These are phyloP conservation scores for Pseudogymnoascus sp. DNA, from an alignment of 2,329 filamentous ascomycete genomes.

Conservation along the genomic window DNA sequence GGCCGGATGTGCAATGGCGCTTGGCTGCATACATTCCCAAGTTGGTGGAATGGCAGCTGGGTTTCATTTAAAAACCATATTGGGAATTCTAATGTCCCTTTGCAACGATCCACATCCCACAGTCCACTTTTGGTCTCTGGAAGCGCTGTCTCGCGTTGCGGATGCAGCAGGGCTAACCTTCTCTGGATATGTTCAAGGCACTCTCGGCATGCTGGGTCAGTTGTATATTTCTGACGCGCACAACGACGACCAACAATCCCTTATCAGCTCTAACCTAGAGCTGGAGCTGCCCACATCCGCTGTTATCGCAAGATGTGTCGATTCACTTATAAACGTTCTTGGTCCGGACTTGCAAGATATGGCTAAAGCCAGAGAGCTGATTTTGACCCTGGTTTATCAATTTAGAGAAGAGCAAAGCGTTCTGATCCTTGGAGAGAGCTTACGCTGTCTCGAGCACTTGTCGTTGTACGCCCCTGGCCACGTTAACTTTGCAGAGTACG, in stretches of 20 bases:
- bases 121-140: conserved; percentile 93
- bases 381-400: conserved; percentile 75
- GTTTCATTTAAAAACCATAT: conserved; percentile 90
- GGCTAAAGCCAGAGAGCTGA: conserved; percentile 82
- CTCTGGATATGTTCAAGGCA: conserved; percentile 80
- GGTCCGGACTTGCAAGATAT: conserved; percentile 92
- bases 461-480: conserved; percentile 85
- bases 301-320: conserved; percentile 78
- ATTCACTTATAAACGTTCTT: conserved; percentile 93
- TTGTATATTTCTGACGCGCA: conserved; percentile 88
- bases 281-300: conserved; percentile 74
- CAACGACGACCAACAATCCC: conserved; percentile 70
- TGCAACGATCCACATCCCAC: conserved; percentile 91
- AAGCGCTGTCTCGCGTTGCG: conserved; percentile 76
- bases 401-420: conserved; percentile 69
- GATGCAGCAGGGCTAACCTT: conserved; percentile 91
- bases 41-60: conserved; percentile 97
- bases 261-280: conserved; percentile 84
- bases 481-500: conserved; percentile 76
- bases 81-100: conserved; percentile 96
- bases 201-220: conserved; percentile 87
- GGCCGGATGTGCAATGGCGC: conserved; percentile 86
- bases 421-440: conserved; percentile 64
- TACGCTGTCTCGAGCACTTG: conserved; percentile 81
- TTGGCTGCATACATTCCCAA: conserved; percentile 89